Evolutionary conservation across 163 green algal species (phyloP).

Genomic region (Chloromonas sp.): DNA sequence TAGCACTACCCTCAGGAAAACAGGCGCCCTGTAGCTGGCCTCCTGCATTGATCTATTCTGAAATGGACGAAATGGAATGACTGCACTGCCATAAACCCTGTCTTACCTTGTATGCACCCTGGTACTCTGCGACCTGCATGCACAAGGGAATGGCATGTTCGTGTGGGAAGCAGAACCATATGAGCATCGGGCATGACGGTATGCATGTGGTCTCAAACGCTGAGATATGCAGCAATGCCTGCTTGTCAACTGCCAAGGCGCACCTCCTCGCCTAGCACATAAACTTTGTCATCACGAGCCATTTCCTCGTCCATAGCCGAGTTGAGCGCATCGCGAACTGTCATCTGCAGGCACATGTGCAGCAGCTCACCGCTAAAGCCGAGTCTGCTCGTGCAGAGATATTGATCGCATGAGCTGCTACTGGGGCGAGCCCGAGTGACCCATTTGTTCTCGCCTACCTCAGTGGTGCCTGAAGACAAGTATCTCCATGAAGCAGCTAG

Average conservation of each 20-base stretch:
- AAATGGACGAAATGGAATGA: background rate
- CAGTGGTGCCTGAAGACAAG: background rate
- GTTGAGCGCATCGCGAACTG: constrained; percentile 94
- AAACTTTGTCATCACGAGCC: constrained; percentile 86
- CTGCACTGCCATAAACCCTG: background rate
- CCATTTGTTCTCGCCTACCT: background rate
- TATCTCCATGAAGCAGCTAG: background rate
- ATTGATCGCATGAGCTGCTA: background rate
- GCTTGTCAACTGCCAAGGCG: background rate
- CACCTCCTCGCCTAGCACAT: constrained; percentile 97
- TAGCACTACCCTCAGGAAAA: background rate
- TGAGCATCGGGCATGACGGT: no score
- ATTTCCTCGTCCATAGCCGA: constrained; percentile 97
- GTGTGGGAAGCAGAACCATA: background rate
- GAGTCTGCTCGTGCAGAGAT: no score
- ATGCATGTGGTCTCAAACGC: no score
- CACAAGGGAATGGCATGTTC: background rate
- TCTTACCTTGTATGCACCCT: constrained; percentile 97
- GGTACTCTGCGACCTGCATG: constrained; percentile 91
- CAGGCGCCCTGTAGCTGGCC: no score
- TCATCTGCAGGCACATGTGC: constrained; percentile 65
- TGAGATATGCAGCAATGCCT: no score
- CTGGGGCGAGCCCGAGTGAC: background rate
- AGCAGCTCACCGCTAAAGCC: background rate
- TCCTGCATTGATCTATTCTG: background rate